Evolutionary conservation across 495 filamentous ascomycete genomes (phyloP), one percentile per base, ranked within the genome.

Genomic region (Acidiella bohemica): DNA sequence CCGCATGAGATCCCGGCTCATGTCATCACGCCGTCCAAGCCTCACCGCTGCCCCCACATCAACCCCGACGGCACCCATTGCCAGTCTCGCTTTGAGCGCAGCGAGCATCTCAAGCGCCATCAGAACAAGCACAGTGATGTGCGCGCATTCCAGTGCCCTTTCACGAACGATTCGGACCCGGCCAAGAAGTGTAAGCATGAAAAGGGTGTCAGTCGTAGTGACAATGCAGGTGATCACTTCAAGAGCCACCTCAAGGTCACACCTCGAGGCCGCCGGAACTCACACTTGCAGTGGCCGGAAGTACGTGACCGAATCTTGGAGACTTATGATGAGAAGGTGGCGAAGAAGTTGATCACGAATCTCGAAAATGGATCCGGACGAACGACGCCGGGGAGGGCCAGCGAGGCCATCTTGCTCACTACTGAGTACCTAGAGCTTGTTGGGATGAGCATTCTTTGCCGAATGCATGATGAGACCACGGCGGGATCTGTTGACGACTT

Each of bases 161-260:
- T 46, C 7, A n/a, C 23, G 4, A 20, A n/a, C n/a, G n/a, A n/a
- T n/a, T n/a, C n/a, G n/a, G n/a, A n/a, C n/a, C 38, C 38, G 2
- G 24, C 42, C 7, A n/a, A 16, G 4, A 20, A 32, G 4, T 51
- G 47, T 24, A 33, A 31, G 13, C 26, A 44, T 17, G 16, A 33
- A 12, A 39, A 42, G 24, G 32, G 32, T 16, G 46, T 51, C 12
- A 11, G 26, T 14, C 36, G 47, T 3, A n/a, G 36, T n/a, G 47
- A 51, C 34, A 51, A 51, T 19, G 47, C 47, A 5, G 20, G n/a
- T 1, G 47, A 51, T 19, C 47, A 51, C 18, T 51, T 46, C 39
- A 46, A 42, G 21, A 51, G 42, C 14, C 47, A 51, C 23, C 39
- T 51, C 9, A 41, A 44, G 24, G 11, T 10, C 16, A 41, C 29